Base-by-base conservation (phyloP, 1,284 basidiomycete genomes). In the Ustilago sp. region DNA sequence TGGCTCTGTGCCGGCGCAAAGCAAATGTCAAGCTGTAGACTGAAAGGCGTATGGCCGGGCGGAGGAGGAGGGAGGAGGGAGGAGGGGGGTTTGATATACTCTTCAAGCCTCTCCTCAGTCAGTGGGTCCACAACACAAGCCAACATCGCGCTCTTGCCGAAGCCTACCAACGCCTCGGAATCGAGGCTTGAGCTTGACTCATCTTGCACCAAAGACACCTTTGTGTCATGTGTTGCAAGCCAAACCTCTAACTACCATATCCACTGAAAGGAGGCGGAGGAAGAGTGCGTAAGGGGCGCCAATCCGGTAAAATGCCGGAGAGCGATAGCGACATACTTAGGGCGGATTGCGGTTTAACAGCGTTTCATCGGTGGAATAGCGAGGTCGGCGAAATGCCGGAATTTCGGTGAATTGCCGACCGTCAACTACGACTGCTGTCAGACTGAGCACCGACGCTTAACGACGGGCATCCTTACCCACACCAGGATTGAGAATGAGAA, bases 1-100 rank as follows among this genome's bases (percentile, higher is more conserved):
- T 45, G 5, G 39, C 39, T 15, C 11, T 15, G 39, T 7, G 13
- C 15, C 13, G 6, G 15, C 39, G 39, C 11, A 13, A 13, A 41
- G 15, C 23, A 28, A 28, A 28, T 28, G 23, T 28, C 2, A 28
- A 28, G 23, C 0, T 28, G 23, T 28, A 28, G 23, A 28, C 23
- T 19, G 19, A 45, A 17, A 15, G 39, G 6, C 6, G 39, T 7
- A 17, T 15, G 9, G 7, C n/a, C 6, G 39, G 15, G n/a, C 13
- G 4, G 39, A 23, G 19, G 13, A 32, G 19, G 28, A 28, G 8
- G 23, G 12, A 19, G 28, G 12, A n/a, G 9, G 35, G 38, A 28
- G 4, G 28, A 28, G 8, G 23, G 19, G 28, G 55, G 39, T 57
- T 45, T 57, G 55, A 57, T 57, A 57, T 57, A 57, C 41, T 57